phyloP scores from a whole-genome alignment of 2,329 filamentous ascomycete species.

The Colletotrichum lini region DNA sequence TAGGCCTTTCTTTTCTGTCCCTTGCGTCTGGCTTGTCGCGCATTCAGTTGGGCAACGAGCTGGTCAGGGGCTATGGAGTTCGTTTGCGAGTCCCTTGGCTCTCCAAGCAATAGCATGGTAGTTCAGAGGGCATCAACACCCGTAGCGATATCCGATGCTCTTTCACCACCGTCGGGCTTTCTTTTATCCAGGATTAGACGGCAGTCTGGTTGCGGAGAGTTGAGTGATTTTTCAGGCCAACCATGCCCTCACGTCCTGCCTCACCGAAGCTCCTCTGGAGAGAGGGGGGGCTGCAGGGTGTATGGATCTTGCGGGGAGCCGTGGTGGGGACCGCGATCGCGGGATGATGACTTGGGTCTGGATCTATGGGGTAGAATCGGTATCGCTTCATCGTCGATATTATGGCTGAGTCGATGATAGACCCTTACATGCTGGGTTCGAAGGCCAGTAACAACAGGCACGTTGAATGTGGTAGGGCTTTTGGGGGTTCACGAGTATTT shows the following conservation, averaged over 20 bases:
- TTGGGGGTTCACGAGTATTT: background rate
- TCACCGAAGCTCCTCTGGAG: background rate
- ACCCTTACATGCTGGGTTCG: background rate
- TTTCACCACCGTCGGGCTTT: background rate
- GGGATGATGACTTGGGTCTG: conserved; percentile 7
- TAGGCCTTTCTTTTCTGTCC: background rate
- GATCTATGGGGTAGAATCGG: conserved; percentile 21
- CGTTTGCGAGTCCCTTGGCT: background rate
- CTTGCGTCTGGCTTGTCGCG: background rate
- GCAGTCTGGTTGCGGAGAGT: background rate
- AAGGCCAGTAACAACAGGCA: background rate
- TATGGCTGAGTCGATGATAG: background rate
- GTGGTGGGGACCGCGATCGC: conserved; percentile 2
- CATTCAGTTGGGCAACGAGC: background rate
- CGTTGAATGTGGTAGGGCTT: too few relatives aligned
- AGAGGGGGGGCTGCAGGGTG: background rate
- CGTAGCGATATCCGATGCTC: background rate
- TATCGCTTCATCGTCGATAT: background rate
- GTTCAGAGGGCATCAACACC: too few relatives aligned
- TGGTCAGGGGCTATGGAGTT: background rate
- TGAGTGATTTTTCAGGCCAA: background rate
- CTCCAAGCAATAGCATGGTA: background rate
- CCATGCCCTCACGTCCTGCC: background rate
- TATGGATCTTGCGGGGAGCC: conserved; percentile 34
- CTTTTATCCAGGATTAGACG: background rate